A percentile compares a stretch with the other conserved stretches of the same genome.
Evolutionary conservation across 2,329 filamentous ascomycete genomes (phyloP).

Genomic region (Aureobasidium pullulans): DNA sequence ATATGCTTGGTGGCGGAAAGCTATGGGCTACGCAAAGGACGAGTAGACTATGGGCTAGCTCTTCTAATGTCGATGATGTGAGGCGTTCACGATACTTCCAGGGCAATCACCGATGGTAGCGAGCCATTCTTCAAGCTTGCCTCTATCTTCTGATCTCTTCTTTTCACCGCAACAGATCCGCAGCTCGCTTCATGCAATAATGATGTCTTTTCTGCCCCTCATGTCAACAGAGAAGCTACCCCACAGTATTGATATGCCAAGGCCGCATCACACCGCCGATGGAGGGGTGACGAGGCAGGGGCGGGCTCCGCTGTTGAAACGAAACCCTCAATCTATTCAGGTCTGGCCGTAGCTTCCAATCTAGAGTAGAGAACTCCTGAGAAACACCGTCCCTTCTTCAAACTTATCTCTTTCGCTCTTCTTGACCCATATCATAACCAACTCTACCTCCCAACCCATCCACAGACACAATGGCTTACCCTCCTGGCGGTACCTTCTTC

Average conservation of each 20-base stretch:
- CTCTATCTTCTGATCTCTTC: too few species aligned
- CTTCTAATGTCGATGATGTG: too few species aligned
- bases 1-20: conserved; percentile 58
- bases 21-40: conserved; percentile 49
- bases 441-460: neutral
- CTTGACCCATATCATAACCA: neutral
- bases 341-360: neutral
- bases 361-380: neutral
- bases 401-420: neutral
- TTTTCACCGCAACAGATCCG: neutral
- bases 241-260: conserved; percentile 5
- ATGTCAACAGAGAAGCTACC: conserved; percentile 4
- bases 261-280: neutral
- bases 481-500: conserved; percentile 71
- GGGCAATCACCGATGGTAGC: too few species aligned
- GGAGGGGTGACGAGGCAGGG: conserved; percentile 11
- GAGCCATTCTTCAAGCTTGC: too few species aligned
- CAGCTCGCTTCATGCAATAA: neutral
- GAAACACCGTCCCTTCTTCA: neutral
- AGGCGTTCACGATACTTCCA: too few species aligned
- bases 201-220: neutral
- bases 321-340: neutral
- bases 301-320: neutral
- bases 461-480: conserved; percentile 26
- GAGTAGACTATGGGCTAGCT: neutral